Percentiles rank a stretch among this genome's conserved stretches.
Evolutionary conservation across 2,329 filamentous ascomycete genomes (phyloP).

Genomic region (Diaporthe amygdali): DNA sequence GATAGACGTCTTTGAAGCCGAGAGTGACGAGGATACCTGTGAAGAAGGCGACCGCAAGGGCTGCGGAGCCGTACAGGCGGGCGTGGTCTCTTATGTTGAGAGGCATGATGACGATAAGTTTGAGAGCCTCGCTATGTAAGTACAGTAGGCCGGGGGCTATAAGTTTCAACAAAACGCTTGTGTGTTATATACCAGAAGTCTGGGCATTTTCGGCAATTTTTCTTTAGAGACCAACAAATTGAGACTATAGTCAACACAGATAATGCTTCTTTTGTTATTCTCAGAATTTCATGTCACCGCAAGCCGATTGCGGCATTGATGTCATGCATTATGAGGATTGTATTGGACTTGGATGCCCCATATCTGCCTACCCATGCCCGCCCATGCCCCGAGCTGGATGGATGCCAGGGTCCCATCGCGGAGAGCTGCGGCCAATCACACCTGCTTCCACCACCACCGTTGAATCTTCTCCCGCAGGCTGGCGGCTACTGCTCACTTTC

Average conservation of each 20-base stretch:
- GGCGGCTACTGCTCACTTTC: not conserved
- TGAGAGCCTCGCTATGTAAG: slow-evolving; percentile 3
- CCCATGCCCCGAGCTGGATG: not conserved
- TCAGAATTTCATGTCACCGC: not conserved
- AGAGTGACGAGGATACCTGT: slow-evolving; percentile 77
- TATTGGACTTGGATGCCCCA: not conserved
- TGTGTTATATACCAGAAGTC: not conserved
- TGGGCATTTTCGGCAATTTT: not conserved
- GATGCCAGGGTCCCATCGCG: not conserved
- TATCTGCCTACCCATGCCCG: not conserved
- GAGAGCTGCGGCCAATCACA: slow-evolving; percentile 17
- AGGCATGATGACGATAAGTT: slow-evolving; percentile 51
- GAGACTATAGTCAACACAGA: not conserved
- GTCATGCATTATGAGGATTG: slow-evolving; percentile 6
- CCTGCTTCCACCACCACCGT: not conserved
- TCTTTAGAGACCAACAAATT: not conserved
- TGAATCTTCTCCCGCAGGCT: not conserved
- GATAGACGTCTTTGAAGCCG: slow-evolving; percentile 80
- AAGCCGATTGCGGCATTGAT: slow-evolving; percentile 15
- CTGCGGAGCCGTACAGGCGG: slow-evolving; percentile 67
- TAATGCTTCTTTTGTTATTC: not conserved
- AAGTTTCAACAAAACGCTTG: not conserved
- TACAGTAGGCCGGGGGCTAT: not conserved
- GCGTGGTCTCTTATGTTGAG: slow-evolving; percentile 57
- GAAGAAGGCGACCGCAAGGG: slow-evolving; percentile 74